Percentiles rank a stretch among this genome's conserved stretches.
phyloP scores from a whole-genome alignment of 371 early-diverging fungal genomes.

The Rhizoclosmatium hyalinum region DNA sequence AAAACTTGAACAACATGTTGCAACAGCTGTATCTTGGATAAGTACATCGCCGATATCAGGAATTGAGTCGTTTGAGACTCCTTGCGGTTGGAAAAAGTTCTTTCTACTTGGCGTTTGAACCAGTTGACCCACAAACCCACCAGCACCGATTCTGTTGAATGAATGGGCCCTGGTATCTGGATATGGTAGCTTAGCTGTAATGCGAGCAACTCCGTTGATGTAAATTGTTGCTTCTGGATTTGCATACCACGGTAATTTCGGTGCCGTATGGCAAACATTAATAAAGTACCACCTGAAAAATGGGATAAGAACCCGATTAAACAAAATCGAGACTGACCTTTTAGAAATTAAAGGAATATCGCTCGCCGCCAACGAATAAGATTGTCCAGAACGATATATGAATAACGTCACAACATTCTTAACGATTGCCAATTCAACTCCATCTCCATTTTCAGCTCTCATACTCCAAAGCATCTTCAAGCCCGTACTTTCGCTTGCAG shows the following conservation, averaged over 20 bases:
- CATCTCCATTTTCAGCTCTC: conserved; percentile 25
- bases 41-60: conserved; percentile 29
- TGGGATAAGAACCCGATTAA: not conserved
- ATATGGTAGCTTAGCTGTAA: conserved; percentile 48
- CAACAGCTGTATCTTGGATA: not conserved
- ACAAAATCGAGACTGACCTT: conserved; percentile 17
- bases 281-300: conserved; percentile 53
- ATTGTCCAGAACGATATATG: conserved; percentile 24
- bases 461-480: conserved; percentile 25
- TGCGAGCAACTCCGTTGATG: conserved; percentile 48
- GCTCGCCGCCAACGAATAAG: not conserved
- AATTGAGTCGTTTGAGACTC: conserved; percentile 20
- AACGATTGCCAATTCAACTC: conserved; percentile 33
- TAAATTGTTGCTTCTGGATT: conserved; percentile 44
- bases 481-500: not conserved
- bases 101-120: not conserved
- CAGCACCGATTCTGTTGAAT: conserved; percentile 42
- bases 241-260: conserved; percentile 50
- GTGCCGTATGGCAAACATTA: conserved; percentile 48
- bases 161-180: conserved; percentile 38
- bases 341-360: conserved; percentile 22
- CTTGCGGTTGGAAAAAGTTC: not conserved
- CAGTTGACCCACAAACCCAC: conserved; percentile 1
- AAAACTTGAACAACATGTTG: conserved; percentile 27
- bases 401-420: conserved; percentile 20